Evolutionary conservation across 805 yeast genomes (phyloP), one percentile per base, ranked within the genome.

Genomic region (Nakazawaea molendinolei): DNA sequence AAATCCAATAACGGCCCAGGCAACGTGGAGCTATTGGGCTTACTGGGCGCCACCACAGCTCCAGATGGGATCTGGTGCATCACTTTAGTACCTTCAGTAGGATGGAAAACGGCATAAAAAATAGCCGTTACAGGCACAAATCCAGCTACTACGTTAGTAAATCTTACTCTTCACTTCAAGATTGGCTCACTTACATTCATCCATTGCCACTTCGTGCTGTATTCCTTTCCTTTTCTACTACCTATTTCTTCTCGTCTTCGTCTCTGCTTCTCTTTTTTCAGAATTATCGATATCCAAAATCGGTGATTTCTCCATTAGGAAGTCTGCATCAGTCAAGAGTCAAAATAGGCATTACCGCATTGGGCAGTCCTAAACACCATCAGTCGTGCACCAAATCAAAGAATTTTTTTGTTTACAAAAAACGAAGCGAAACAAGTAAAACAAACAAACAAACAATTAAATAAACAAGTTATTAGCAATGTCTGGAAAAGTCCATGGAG

Each of bases 31-130:
- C 61, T 54, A 17, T 57, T 60, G 13, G 43, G 31, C 46, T 38
- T 53, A 33, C 35, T 49, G 24, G 53, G 58, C 5, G 67, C 67
- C 5, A 65, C 67, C 18, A 79, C 73, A 4, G 83, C 66, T 5
- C 86, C 85, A 26, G 78, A 75, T 2, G 98, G 98, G 0, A 86
- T 94, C 54, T 92, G 96, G 49, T 83, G 84, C 5, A 84, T 71
- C 5, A 90, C 89, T 58, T 87, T 86, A 0, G 97, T 81, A 1
- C 98, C 98, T 50, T 87, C 95, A 0, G 92, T 84, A 0, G 97
- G 97, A 50, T 92, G 97, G 58, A 92, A 92, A 0, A 85, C 86
- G 0, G 96, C 78, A 56, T 86, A 92, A 55, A 92, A 89, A 30
- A 87, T 66, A 2, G 96, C 92, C 39, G 75, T 68, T 13, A 92